Evolutionary conservation across 2,329 filamentous ascomycete species (phyloP), one percentile per base, ranked within the genome.

Genomic region (Hypoxylon sp.): DNA sequence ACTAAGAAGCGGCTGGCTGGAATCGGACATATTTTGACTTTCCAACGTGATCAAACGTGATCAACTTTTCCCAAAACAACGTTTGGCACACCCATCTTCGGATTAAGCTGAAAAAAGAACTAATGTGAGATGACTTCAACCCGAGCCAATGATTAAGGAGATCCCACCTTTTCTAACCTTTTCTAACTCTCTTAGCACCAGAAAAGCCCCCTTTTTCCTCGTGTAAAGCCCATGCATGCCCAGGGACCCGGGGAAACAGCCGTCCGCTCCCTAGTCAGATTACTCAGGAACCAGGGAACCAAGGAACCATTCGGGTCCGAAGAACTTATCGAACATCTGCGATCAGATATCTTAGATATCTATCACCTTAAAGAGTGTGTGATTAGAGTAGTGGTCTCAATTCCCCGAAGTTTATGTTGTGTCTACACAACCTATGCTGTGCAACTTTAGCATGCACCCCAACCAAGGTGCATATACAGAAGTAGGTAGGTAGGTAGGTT

Each of bases 351-450:
- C 37, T 17, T 4, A 66, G 46, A 46, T 29, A 35, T 44, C 22
- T 51, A 58, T 44, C 59, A 63, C 63, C 63, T 63, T 63, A 66
- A 66, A 63, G 53, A 53, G 63, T 22, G 63, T 22, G 39, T 61
- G 54, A 59, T 57, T 11, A 24, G 54, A 11, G 29, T 46, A 33
- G 50, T 50, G 52, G 39, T 29, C 11, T 44, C 17, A 19, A 46
- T 31, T 55, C 51, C 37, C 67, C 60, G 60, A 67, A 64, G 56
- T 50, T 57, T 67, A 68, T 65, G 55, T 55, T 55, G 64, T 44
- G 17, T 4, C n/a, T 31, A 31, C 29, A 31, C 29, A 31, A 31
- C 29, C 29, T 64, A 68, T 62, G 55, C 51, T 52, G 64, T 59
- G 48, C 11, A 17, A 26, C 55, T 55, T 24, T n/a, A 22, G 14